Conservation (phyloP, 2,329 filamentous ascomycete species). For the Hypoxylon sp. region DNA sequence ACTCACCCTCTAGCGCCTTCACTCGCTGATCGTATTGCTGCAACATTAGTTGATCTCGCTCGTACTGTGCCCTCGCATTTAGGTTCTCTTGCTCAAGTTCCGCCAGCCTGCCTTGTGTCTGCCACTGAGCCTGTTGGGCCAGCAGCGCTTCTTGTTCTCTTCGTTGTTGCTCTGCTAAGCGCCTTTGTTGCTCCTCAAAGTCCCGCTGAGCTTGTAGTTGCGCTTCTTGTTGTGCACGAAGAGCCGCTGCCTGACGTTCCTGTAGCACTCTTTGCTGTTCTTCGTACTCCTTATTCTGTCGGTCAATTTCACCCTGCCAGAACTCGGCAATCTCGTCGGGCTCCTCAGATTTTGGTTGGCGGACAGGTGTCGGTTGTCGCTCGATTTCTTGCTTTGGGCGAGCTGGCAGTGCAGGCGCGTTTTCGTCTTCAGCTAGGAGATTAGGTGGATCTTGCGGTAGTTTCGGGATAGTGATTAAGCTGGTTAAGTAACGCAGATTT, state of each 20-base stretch:
- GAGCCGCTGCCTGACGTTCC: constrained; percentile 86
- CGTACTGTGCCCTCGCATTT: constrained; percentile 93
- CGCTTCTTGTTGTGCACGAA: constrained; percentile 85
- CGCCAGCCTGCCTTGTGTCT: constrained; percentile 95
- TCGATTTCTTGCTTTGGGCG: constrained; percentile 83
- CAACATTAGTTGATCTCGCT: constrained; percentile 96
- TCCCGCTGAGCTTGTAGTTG: constrained; percentile 89
- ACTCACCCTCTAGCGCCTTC: constrained; percentile 90
- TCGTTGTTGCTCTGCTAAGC: constrained; percentile 89
- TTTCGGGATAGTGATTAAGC: constrained; percentile 95
- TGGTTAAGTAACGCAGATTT: constrained; percentile 95
- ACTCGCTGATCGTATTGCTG: constrained; percentile 97
- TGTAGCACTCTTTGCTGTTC: constrained; percentile 92
- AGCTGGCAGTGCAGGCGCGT: constrained; percentile 84
- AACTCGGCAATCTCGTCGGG: constrained; percentile 97
- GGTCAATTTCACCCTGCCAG: constrained; percentile 93
- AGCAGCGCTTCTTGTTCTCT: constrained; percentile 91
- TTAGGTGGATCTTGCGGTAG: constrained; percentile 95
- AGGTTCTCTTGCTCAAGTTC: constrained; percentile 96
- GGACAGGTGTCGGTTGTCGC: constrained; percentile 77
- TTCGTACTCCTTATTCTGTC: constrained; percentile 95
- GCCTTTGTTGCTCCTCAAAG: constrained; percentile 96
- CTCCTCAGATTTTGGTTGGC: constrained; percentile 78
- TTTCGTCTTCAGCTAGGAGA: constrained; percentile 86
- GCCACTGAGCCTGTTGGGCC: constrained; percentile 89